Evolutionary conservation across 768 basidiomycete genomes (phyloP), one percentile per base, ranked within the genome.

Genomic region (Suillus cothurnatus): DNA sequence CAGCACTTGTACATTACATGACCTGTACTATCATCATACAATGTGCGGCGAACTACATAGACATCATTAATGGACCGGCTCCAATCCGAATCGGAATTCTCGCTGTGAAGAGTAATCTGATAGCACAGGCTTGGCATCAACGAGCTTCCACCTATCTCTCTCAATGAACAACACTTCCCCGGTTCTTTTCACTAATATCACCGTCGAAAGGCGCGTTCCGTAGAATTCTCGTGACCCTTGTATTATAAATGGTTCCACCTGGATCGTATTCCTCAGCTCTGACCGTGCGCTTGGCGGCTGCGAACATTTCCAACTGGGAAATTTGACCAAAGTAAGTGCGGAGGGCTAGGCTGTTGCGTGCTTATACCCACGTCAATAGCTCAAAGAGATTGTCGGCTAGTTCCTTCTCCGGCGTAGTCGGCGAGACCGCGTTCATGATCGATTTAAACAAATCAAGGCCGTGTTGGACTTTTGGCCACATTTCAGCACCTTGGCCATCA

Each of bases 381-480:
- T 84, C 78, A 75, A 94, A 90, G 32, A 94, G 81, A 47, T 75
- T 76, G 68, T 85, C 85, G 61, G 81, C 78, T 66, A 94, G 81
- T 62, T 82, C 79, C 66, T 79, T 74, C 69, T 91, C 90, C 62
- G 79, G 73, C 47, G 77, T 67, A 60, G 76, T 62, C 71, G 80
- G 72, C 66, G 73, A 70, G 41, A 80, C 71, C 49, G 69, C 67
- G 61, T 77, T 73, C 66, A 89, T 74, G 49, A 87, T 70, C 34
- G 72, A 75, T 55, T 76, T 72, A 64, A 94, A 79, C 12, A 80
- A 76, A 38, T 73, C 72, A 34, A 79, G 79, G 43, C 90, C 93
- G 66, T 84, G 82, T 61, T 80, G 75, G 7, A 94, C 85, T 79
- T 94, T 95, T 31, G 89, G 89, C 93, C 92, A 94, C 7, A 81